A percentile compares a stretch with the other conserved stretches of the same genome.
Evolutionary conservation across 164 flowering plant species (phyloP).

Genomic region (Nelumbo lutea): DNA sequence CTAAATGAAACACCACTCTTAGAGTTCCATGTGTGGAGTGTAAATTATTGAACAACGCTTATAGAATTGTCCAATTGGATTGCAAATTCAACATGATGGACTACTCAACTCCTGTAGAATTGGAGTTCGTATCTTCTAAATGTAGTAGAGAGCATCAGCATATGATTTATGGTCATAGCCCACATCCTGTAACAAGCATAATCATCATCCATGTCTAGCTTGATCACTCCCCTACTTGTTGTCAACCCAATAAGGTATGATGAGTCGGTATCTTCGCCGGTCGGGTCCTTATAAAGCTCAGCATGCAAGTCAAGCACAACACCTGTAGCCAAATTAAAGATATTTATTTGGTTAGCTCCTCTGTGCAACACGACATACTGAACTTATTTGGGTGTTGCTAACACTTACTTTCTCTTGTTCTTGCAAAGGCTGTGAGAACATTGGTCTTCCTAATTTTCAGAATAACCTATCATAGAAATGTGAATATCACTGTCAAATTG

Average conservation of each 20-base stretch:
- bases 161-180: conserved; percentile 62
- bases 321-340: conserved; percentile 31
- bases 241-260: conserved; percentile 52
- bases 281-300: conserved; percentile 52
- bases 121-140: conserved; percentile 52
- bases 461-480: conserved; percentile 46
- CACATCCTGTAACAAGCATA: conserved; percentile 53
- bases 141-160: conserved; percentile 61
- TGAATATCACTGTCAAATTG: neutral
- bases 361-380: neutral
- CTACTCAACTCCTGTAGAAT: conserved; percentile 25
- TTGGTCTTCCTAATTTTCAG: conserved; percentile 49
- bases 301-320: conserved; percentile 51
- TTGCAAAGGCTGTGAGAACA: conserved; percentile 36
- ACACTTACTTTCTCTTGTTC: conserved; percentile 55
- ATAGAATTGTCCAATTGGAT: neutral
- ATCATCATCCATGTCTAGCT: conserved; percentile 74
- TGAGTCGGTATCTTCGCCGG: conserved; percentile 33
- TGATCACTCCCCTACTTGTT: conserved; percentile 55
- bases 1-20: neutral
- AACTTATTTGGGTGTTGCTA: neutral
- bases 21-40: neutral
- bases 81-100: neutral
- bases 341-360: neutral
- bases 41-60: neutral